Evolutionary conservation across 129 eudicot genomes (phyloP).

Genomic region (Heracleum sosnowskyi): DNA sequence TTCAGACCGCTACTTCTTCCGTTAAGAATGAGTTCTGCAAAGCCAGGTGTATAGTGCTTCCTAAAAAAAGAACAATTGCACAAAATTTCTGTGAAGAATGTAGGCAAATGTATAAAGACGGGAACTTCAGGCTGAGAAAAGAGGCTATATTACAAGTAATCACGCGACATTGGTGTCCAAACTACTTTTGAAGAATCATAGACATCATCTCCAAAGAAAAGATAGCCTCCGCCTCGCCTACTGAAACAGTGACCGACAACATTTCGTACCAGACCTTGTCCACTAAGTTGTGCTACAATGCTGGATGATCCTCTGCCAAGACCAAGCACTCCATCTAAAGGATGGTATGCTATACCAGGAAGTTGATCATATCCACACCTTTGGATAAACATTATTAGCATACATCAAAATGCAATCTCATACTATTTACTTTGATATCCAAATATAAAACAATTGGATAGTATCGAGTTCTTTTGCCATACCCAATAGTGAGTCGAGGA

Average conservation of each 20-base stretch:
- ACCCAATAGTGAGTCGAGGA: slow-evolving; percentile 84
- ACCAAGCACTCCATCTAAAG: slow-evolving; percentile 91
- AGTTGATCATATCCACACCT: slow-evolving; percentile 98
- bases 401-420: not conserved
- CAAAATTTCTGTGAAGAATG: not conserved
- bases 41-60: slow-evolving; percentile 77
- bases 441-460: not conserved
- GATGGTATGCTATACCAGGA: slow-evolving; percentile 71
- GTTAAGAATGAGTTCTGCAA: slow-evolving; percentile 59
- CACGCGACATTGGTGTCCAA: slow-evolving; percentile 77
- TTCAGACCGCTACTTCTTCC: slow-evolving; percentile 64
- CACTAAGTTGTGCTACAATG: slow-evolving; percentile 63
- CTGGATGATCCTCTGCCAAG: slow-evolving; percentile 77
- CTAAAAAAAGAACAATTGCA: slow-evolving; percentile 24
- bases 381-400: slow-evolving; percentile 1
- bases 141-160: slow-evolving; percentile 34
- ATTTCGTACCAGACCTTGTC: slow-evolving; percentile 56
- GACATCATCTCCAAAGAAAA: slow-evolving; percentile 71
- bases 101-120: not conserved
- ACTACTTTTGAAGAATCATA: slow-evolving; percentile 52
- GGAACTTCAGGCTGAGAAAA: not conserved
- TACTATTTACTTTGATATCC: not conserved
- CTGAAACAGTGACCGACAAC: slow-evolving; percentile 81
- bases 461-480: slow-evolving; percentile 1
- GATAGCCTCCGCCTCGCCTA: slow-evolving; percentile 68